phyloP scores from a whole-genome alignment of 139 green algal species.

The Mychonastes homosphaera region DNA sequence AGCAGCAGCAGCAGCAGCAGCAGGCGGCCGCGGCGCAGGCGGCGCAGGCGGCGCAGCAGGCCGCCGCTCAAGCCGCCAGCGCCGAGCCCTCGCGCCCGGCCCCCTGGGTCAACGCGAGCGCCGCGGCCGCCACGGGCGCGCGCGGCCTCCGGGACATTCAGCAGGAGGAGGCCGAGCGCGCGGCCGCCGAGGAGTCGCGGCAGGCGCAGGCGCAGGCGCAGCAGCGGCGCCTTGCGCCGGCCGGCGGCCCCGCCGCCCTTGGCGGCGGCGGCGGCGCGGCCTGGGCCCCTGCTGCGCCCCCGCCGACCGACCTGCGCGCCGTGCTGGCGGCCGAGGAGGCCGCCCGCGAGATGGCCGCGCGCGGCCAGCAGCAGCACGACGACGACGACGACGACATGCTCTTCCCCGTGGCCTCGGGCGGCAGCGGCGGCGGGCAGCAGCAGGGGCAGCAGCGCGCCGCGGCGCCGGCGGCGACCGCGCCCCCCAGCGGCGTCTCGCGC shows the following conservation, averaged over 20 bases:
- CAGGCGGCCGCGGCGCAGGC: not conserved
- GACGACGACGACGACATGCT: constrained; percentile 2
- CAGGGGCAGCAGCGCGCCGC: not conserved
- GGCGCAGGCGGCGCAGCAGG: not conserved
- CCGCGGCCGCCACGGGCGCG: not conserved
- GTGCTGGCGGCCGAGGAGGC: constrained; percentile 22
- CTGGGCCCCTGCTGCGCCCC: not conserved
- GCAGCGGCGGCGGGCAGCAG: constrained; percentile 6
- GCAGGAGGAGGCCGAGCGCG: constrained; percentile 53
- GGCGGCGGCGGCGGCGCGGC: not conserved
- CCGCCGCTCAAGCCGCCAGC: no score
- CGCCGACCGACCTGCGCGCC: constrained; percentile 5
- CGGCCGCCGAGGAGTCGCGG: constrained; percentile 22
- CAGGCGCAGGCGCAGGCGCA: constrained; percentile 4
- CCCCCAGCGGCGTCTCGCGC: not conserved
- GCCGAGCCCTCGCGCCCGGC: no score
- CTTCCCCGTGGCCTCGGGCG: not conserved
- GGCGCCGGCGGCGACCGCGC: not conserved
- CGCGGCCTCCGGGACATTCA: constrained; percentile 67
- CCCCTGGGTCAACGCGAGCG: not conserved
- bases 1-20: constrained; percentile 9
- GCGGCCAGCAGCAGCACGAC: not conserved
- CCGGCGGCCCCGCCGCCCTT: not conserved
- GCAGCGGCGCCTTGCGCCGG: constrained; percentile 10
- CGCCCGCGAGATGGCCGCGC: constrained; percentile 22